A percentile compares a stretch with the other conserved stretches of the same genome.
Evolutionary conservation across 768 basidiomycete species (phyloP).

Genomic region (Leccinum rimulosum): DNA sequence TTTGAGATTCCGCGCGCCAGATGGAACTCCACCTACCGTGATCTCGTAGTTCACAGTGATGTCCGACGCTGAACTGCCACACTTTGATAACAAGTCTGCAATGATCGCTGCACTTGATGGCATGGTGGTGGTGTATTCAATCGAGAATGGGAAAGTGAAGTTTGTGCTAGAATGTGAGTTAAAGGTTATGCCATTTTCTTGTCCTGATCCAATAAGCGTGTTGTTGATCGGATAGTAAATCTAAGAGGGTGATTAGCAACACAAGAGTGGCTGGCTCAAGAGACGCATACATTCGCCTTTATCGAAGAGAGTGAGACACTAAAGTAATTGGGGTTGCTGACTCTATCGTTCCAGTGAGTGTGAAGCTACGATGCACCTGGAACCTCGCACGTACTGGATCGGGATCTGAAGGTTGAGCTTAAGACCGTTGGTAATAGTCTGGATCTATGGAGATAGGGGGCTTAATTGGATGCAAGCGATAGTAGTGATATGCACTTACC

Average conservation of each 20-base stretch:
- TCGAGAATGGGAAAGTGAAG: constrained; percentile 73
- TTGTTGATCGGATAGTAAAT: constrained; percentile 75
- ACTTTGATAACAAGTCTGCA: constrained; percentile 60
- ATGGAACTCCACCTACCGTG: constrained; percentile 38
- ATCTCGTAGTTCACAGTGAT: constrained; percentile 66
- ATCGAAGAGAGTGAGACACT: constrained; percentile 63
- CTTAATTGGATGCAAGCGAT: constrained; percentile 20
- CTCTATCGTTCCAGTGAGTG: constrained; percentile 41
- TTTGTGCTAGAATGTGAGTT: constrained; percentile 54
- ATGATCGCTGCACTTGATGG: constrained; percentile 57
- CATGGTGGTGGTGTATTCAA: constrained; percentile 54
- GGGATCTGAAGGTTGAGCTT: constrained; percentile 60
- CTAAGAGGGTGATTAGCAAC: constrained; percentile 33
- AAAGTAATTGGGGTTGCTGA: constrained; percentile 82
- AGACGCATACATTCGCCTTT: constrained; percentile 49
- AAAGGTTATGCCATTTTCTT: constrained; percentile 43
- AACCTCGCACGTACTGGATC: constrained; percentile 50
- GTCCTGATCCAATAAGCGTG: constrained; percentile 65
- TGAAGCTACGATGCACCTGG: not conserved
- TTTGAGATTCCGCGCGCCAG: not conserved
- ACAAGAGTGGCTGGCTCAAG: not conserved
- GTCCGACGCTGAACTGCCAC: constrained; percentile 49
- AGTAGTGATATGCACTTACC: constrained; percentile 34
- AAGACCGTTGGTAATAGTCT: constrained; percentile 43
- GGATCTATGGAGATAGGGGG: constrained; percentile 29